Conservation (phyloP, 1,139 yeast genomes). For the Candida anutae region DNA sequence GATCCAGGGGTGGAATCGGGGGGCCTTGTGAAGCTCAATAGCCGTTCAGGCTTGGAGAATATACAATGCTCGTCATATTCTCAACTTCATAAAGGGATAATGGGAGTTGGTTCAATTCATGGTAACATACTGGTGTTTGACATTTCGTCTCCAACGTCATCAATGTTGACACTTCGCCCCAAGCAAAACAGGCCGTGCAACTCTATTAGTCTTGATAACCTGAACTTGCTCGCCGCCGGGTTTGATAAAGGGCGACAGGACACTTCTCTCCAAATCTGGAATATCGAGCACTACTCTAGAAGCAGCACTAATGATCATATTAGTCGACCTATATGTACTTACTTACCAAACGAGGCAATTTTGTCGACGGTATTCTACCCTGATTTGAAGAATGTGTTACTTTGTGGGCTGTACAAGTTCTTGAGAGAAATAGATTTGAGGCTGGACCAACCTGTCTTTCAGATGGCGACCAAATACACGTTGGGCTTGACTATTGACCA, state of each 20-base stretch:
- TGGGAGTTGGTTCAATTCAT: slow-evolving; percentile 67
- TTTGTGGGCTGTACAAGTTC: slow-evolving; percentile 74
- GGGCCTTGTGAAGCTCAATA: slow-evolving; percentile 39
- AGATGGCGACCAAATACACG: slow-evolving; percentile 69
- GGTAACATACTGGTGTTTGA: slow-evolving; percentile 65
- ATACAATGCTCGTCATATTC: slow-evolving; percentile 71
- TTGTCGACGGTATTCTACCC: slow-evolving; percentile 63
- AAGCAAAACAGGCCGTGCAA: slow-evolving; percentile 72
- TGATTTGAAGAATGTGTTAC: slow-evolving; percentile 44
- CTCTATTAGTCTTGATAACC: slow-evolving; percentile 57
- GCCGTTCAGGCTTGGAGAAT: slow-evolving; percentile 60
- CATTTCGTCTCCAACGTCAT: slow-evolving; percentile 31
- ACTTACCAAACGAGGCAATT: slow-evolving; percentile 68
- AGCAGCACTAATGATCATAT: slow-evolving; percentile 34
- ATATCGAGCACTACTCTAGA: slow-evolving; percentile 52
- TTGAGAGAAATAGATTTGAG: slow-evolving; percentile 75
- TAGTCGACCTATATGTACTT: slow-evolving; percentile 51
- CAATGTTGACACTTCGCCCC: slow-evolving; percentile 46
- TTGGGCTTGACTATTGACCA: slow-evolving; percentile 66
- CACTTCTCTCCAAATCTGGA: slow-evolving; percentile 74
- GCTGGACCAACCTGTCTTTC: slow-evolving; percentile 60
- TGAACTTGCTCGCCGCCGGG: slow-evolving; percentile 66
- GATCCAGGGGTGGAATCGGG: slow-evolving; percentile 27
- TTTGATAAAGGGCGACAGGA: slow-evolving; percentile 77
- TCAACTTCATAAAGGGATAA: slow-evolving; percentile 45